Evolutionary conservation across 2,329 filamentous ascomycete species (phyloP), one percentile per base, ranked within the genome.

Genomic region (Aspergillus proliferans): DNA sequence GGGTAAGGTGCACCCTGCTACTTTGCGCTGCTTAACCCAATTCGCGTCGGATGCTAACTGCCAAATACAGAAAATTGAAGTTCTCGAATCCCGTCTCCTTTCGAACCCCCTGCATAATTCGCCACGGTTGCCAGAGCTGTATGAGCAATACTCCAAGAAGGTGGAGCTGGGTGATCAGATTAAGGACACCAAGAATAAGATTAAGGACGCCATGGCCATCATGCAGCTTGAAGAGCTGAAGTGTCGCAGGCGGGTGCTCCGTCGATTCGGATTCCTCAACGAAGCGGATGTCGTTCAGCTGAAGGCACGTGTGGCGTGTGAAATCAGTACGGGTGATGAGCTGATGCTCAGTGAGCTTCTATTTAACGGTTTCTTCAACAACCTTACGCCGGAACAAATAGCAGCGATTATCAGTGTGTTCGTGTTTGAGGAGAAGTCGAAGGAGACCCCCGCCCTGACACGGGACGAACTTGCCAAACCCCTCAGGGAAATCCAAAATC

Each of bases 361-460:
- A 0, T 97, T 98, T 71, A 94, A 97, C 69, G 83, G 91, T 36
- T 97, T 96, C 78, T 98, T 98, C 80, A 98, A 97, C 66, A 91
- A 96, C 64, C 76, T 97, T 40, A 84, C 84, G 0, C 90, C 93
- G 0, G 92, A 97, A 68, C 81, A 92, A 57, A 88, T 86, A 60
- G 93, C 93, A 1, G 82, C 92, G 0, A 83, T 91, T 5, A 78
- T 98, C 51, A 94, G 88, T 60, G 91, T 88, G 64, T 97, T 98
- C 73, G 93, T 98, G 56, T 96, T 97, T 58, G 94, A 98, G 65
- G 93, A 98, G 73, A 95, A 94, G 76, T 84, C 88, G 43, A 87
- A 92, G 60, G 84, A 91, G 10, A 75, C 82, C 3, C 79, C 83
- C 12, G 60, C 72, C 6, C 76, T 96, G 44, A 86, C 86, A 61